Evolutionary conservation across 768 basidiomycete genomes (phyloP), one percentile per base, ranked within the genome.

Genomic region (Hericium rajendrae): DNA sequence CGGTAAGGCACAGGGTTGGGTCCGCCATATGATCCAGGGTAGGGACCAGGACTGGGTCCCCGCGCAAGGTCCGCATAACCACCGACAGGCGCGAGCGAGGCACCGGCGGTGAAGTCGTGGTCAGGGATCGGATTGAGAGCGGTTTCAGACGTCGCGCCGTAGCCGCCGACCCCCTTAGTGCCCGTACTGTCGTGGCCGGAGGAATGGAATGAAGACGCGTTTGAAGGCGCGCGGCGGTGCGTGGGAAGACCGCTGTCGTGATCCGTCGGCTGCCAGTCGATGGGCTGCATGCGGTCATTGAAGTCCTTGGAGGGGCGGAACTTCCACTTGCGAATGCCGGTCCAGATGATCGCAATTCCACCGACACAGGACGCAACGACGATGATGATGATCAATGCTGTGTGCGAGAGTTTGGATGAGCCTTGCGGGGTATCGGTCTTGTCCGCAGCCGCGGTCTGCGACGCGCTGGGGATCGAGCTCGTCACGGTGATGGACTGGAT

Each of bases 281-380:
- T 90, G 59, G 92, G 91, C 58, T 87, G 82, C 74, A 94, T 81
- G 62, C 91, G 88, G 60, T 84, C 82, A 64, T 90, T 87, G 68
- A 93, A 93, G 64, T 81, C 78, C 66, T 81, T 77, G 32, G 91
- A 92, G 57, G 86, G 82, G 55, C 81, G 83, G 66, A 93, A 84
- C 74, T 92, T 91, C 87, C 89, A 92, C 71, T 93, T 92, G 74
- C 91, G 86, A 76, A 93, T 88, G 66, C 91, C 72, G 51, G 91
- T 94, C 91, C 91, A 94, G 60, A 86, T 75, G 63, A 92, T 82
- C 57, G 79, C 78, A 53, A 86, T 67, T 32, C 78, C 86, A 53
- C 82, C 91, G 46, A 92, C 64, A 49, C 76, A 82, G 6, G 85
- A 77, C 4, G 81, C 91, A 53, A 89, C 74, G 53, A 81, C 79